Evolutionary conservation across 495 filamentous ascomycete species (phyloP), one percentile per base, ranked within the genome.

Genomic region (Echria macrotheca): DNA sequence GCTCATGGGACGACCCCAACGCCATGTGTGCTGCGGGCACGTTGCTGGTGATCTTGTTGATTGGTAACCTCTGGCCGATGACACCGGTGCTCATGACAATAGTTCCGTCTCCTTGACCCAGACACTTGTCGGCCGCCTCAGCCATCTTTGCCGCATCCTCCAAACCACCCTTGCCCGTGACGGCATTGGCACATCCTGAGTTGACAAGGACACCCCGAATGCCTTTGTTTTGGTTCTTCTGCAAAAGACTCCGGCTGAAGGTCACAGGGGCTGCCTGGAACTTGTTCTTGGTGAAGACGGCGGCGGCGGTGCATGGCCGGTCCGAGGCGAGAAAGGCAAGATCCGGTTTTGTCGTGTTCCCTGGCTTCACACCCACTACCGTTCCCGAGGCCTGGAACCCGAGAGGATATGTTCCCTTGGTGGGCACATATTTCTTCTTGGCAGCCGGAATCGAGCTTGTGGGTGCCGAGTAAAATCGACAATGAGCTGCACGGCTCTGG

Each of bases 81-180:
- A 99, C 93, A 40, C 93, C 94, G 8, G 93, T 99, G 65, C 87
- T 94, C 94, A 97, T 96, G 42, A 97, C 90, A 33, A 99, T 71
- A 5, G 87, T 88, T 52, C 81, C 81, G 38, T 80, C 76, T 28
- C 79, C 73, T 46, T 77, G 73, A 26, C 81, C 82, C 18, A 85
- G 74, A 58, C 76, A 82, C 57, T 79, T 72, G 60, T 96, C 90
- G 3, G 90, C 86, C 43, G 77, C 81, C 52, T 70, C 68, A 0
- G 80, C 89, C 94, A 99, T 97, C 45, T 71, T 75, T 38, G 76
- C 67, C 10, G 94, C 93, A 78, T 97, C 91, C 60, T 95, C 86
- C 53, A 95, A 67, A 2, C 93, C 93, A 19, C 85, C 85, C 64
- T 86, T 91, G 31, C 93, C 93, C 2, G 93, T 99, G 24, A 99